These are phyloP conservation scores for Penicillium turbatum DNA, from an alignment of 495 filamentous ascomycete genomes.

Conservation along the genomic window DNA sequence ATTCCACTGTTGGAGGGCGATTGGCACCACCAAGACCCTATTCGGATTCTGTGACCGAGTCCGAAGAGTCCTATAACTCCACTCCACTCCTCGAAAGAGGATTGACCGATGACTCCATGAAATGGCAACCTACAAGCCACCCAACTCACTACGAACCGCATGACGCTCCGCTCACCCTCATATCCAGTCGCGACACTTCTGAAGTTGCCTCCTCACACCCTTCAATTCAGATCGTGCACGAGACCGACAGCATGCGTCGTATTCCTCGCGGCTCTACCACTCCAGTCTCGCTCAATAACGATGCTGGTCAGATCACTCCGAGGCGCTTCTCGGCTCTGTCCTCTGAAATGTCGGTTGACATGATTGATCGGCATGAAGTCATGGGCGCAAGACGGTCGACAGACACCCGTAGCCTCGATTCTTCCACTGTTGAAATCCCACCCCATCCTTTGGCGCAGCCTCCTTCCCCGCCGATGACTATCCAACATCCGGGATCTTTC, in stretches of 20 bases:
- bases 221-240: slow-evolving; percentile 53
- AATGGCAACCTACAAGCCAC: slow-evolving; percentile 27
- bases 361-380: slow-evolving; percentile 48
- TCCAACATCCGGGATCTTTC: slow-evolving; percentile 55
- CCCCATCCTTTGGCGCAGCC: slow-evolving; percentile 66
- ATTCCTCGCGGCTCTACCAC: slow-evolving; percentile 46
- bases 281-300: slow-evolving; percentile 29
- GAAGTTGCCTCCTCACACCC: slow-evolving; percentile 41
- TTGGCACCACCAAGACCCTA: slow-evolving; percentile 33
- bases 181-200: slow-evolving; percentile 27
- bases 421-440: slow-evolving; percentile 50
- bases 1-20: slow-evolving; percentile 30
- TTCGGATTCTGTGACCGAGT: slow-evolving; percentile 44
- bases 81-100: slow-evolving; percentile 72
- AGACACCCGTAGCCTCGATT: slow-evolving; percentile 34
- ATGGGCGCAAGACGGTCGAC: slow-evolving; percentile 33
- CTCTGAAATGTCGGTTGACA: slow-evolving; percentile 72
- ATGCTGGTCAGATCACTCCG: slow-evolving; percentile 14
- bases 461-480: slow-evolving; percentile 75
- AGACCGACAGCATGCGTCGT: slow-evolving; percentile 53
- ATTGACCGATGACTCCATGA: slow-evolving; percentile 55
- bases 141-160: slow-evolving; percentile 4
- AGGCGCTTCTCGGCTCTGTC: slow-evolving; percentile 64
- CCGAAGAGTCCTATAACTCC: slow-evolving; percentile 71
- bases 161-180: slow-evolving; percentile 23